phyloP scores from a whole-genome alignment of 345 rosid genomes.

The Zanthoxylum bungeanum region DNA sequence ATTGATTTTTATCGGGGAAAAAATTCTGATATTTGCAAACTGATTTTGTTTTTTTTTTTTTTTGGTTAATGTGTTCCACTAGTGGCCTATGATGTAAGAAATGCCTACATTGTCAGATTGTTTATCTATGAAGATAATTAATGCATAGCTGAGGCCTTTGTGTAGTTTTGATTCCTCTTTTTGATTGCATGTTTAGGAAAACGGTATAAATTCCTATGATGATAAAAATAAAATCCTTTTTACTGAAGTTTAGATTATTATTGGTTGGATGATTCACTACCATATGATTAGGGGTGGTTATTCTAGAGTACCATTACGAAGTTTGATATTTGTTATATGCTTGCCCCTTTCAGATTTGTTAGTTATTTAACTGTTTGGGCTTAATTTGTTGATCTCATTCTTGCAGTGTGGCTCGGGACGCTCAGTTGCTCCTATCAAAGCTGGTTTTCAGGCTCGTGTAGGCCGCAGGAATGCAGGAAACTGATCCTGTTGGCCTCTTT shows the following conservation, averaged over 20 bases:
- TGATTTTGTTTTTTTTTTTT: background rate
- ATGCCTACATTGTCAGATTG: constrained; percentile 19
- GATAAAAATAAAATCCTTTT: background rate
- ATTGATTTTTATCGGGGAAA: background rate
- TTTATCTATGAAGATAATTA: background rate
- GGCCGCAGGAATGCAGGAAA: constrained; percentile 82
- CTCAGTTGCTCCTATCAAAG: constrained; percentile 94
- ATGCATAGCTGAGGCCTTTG: constrained; percentile 1
- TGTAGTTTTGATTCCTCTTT: background rate
- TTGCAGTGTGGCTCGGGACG: constrained; percentile 94
- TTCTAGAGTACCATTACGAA: background rate
- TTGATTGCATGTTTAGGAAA: background rate
- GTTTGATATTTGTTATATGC: background rate
- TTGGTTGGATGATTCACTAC: background rate
- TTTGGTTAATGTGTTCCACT: background rate
- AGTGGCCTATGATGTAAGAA: constrained; percentile 4
- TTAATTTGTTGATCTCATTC: background rate
- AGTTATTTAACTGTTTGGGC: background rate
- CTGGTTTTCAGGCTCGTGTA: constrained; percentile 97
- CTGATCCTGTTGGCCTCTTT: constrained; percentile 14
- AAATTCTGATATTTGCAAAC: background rate
- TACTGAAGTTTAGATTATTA: background rate
- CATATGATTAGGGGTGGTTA: background rate
- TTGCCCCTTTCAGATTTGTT: background rate
- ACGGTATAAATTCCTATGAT: background rate